phyloP scores from a whole-genome alignment of 1,139 yeast species.

The Kodamaea arcana region DNA sequence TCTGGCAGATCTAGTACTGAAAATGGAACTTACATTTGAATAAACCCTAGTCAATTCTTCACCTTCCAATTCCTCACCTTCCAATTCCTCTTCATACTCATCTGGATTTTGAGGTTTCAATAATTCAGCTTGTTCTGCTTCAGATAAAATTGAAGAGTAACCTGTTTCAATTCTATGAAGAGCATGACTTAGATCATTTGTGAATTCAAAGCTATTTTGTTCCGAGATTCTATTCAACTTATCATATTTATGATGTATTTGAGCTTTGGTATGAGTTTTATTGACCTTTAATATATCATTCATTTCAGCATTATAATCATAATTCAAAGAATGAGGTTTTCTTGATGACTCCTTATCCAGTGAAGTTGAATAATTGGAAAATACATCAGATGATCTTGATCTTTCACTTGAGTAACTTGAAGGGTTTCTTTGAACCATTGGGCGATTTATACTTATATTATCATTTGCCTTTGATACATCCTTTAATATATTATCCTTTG shows the following conservation, averaged over 20 bases:
- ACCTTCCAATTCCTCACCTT: constrained; percentile 1
- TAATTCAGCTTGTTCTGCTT: background rate
- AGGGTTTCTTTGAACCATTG: no score
- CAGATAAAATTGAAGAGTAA: background rate
- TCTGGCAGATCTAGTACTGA: constrained; percentile 14
- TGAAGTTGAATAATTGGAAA: constrained; percentile 3
- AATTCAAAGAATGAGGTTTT: constrained; percentile 5
- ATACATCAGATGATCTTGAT: background rate
- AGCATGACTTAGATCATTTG: background rate
- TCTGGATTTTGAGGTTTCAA: constrained; percentile 1
- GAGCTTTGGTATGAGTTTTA: constrained; percentile 10
- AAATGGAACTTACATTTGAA: constrained; percentile 21
- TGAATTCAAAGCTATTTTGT: background rate
- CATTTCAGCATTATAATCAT: constrained; percentile 13
- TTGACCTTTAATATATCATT: constrained; percentile 13
- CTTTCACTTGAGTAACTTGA: no score
- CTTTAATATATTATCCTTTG: background rate
- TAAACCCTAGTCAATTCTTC: constrained; percentile 12
- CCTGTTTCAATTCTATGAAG: background rate
- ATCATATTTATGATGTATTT: background rate
- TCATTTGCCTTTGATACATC: background rate
- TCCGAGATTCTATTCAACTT: background rate
- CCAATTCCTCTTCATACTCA: constrained; percentile 5
- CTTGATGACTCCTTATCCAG: constrained; percentile 1
- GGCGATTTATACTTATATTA: no score